Evolutionary conservation across 768 basidiomycete species (phyloP).

Genomic region (Auricularia cornea): DNA sequence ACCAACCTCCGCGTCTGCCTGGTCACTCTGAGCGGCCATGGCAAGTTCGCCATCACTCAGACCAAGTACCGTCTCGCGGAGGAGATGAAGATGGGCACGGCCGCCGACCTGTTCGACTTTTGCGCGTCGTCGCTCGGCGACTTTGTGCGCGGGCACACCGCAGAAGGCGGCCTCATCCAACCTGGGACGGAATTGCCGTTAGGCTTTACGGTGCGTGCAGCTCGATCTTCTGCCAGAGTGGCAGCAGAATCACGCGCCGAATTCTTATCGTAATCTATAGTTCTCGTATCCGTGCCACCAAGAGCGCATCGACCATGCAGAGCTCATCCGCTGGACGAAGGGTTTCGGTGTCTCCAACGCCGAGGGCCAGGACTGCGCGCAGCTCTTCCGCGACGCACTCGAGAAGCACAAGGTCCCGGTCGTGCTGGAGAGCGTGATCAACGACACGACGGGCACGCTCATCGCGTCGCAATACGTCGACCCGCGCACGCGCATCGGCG

Average conservation of each 20-base stretch:
- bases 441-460: constrained; percentile 96
- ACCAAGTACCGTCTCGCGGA: constrained; percentile 95
- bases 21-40: constrained; percentile 82
- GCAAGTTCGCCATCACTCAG: constrained; percentile 97
- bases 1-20: constrained; percentile 99
- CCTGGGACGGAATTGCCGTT: constrained; percentile 49
- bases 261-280: too few relatives aligned
- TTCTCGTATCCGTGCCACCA: constrained; percentile 98
- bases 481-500: constrained; percentile 82
- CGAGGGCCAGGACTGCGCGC: constrained; percentile 87
- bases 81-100: constrained; percentile 98
- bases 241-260: too few relatives aligned
- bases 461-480: constrained; percentile 97
- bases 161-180: constrained; percentile 38
- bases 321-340: constrained; percentile 98
- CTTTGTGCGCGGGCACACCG: constrained; percentile 54
- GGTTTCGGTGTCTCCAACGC: constrained; percentile 90
- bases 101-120: constrained; percentile 92
- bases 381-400: constrained; percentile 82
- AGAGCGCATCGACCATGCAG: constrained; percentile 85
- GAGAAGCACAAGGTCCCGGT: constrained; percentile 74
- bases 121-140: constrained; percentile 96
- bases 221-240: too few relatives aligned
- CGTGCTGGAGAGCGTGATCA: constrained; percentile 79
- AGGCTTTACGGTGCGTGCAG: constrained; percentile 83